phyloP scores from a whole-genome alignment of 2,329 filamentous ascomycete species.

The Bertia moriformis region DNA sequence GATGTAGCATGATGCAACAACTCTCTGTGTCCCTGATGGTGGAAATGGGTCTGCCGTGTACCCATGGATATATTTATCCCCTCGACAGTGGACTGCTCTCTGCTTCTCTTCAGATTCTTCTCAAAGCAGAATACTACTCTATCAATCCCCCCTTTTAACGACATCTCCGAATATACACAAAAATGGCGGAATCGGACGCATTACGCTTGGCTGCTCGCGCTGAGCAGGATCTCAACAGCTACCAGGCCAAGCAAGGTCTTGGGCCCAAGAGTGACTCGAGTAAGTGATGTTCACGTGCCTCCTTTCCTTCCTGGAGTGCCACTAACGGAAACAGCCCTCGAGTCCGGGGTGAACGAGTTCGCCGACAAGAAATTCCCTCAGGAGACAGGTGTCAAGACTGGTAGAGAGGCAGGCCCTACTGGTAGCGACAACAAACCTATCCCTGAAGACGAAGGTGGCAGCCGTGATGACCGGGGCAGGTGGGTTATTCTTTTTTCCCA shows the following conservation, averaged over 20 bases:
- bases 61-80: too few species aligned
- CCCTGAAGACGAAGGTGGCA: slow-evolving; percentile 22
- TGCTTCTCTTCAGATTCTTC: too few species aligned
- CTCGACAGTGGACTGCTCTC: too few species aligned
- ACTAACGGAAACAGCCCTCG: slow-evolving; percentile 11
- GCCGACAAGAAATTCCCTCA: slow-evolving; percentile 18
- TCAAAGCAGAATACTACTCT: too few species aligned
- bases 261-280: slow-evolving; percentile 21
- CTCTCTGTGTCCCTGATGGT: slow-evolving; percentile 1
- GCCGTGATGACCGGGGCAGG: slow-evolving; percentile 18
- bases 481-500: slow-evolving; percentile 7
- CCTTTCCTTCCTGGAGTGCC: neutral
- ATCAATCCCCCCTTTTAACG: too few species aligned
- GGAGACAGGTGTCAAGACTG: slow-evolving; percentile 16
- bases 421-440: slow-evolving; percentile 21
- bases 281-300: slow-evolving; percentile 9
- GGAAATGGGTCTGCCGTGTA: too few species aligned
- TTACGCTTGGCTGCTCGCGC: too few species aligned
- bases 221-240: slow-evolving; percentile 21
- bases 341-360: slow-evolving; percentile 23
- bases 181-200: slow-evolving; percentile 9
- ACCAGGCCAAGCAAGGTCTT: slow-evolving; percentile 20
- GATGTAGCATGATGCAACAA: slow-evolving; percentile 17
- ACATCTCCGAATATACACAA: neutral
- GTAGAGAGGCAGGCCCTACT: slow-evolving; percentile 14